Base-by-base conservation (phyloP, 345 rosid species). In the Schrenkiella parvula region DNA sequence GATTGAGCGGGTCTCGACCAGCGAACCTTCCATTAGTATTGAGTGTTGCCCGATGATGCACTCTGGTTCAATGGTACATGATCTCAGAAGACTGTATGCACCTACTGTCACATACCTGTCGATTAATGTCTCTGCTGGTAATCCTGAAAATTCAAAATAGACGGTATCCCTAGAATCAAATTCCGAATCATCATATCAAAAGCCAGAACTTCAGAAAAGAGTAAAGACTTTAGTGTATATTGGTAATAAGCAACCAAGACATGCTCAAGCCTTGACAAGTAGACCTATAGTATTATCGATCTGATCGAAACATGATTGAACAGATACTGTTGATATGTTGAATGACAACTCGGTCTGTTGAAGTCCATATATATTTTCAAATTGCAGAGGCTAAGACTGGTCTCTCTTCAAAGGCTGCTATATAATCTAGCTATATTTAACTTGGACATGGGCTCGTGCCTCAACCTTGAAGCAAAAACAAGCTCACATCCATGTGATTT, bases 61-160 rank as follows among this genome's bases (percentile, higher is more conserved):
- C 84, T 95, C 99, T 25, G 98, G 99, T 87, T 95, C 99, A 21
- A 95, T 89, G 41, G 93, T 89, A 78, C 96, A 92, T 41, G 98
- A 91, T 51, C 98, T 82, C 77, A 95, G 61, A 59, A 89, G 97
- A 82, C 87, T 68, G 79, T 87, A 85, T 11, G 95, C 96, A 72
- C 99, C 98, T 28, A 95, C 75, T 22, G 96, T 95, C 74, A 95
- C 99, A 19, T 76, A 95, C 80, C 98, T 88, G 67, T 95, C 98
- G 25, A 91, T 84, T 47, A 79, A 74, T 66, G 98, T 95, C 73
- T 84, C 89, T 0, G 99, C 99, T 5, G 98, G 99, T 73, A 95
- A 82, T 73, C 99, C 98, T 95, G 88, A 34, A 46, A 79, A 31
- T 19, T 70, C 6, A 13, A 8, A 77, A 70, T 8, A 38, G 21